Conservation (phyloP, 805 yeast genomes). For the Yamadazyma nakazawae region DNA sequence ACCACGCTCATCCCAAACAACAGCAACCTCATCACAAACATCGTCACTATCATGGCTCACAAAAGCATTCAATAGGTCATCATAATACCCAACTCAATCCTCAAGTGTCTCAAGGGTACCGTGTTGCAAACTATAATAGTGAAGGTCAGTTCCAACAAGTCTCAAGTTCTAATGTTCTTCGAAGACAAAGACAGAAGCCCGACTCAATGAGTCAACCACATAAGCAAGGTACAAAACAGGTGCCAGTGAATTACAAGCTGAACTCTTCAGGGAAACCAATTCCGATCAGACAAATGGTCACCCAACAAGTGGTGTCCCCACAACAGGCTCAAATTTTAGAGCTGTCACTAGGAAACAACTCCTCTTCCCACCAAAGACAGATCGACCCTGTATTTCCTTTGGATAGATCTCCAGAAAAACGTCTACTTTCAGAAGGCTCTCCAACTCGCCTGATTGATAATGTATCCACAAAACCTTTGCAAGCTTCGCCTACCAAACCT, state of each 20-base stretch:
- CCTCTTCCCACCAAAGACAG: not conserved
- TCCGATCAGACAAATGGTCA: not conserved
- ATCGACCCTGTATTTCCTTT: not conserved
- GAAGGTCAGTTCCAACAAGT: not conserved
- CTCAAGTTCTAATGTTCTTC: not conserved
- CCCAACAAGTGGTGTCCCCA: conserved; percentile 2
- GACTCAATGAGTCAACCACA: not conserved
- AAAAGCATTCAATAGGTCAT: not conserved
- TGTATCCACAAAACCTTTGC: not conserved
- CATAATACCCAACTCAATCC: not conserved
- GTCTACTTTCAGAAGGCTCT: not conserved
- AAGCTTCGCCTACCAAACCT: not conserved
- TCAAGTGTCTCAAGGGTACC: not conserved
- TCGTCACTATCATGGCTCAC: not conserved
- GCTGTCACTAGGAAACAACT: not conserved
- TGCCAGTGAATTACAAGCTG: not conserved
- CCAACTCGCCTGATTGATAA: not conserved
- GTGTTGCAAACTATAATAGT: not conserved
- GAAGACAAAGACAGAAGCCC: not conserved
- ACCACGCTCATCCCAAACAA: not conserved
- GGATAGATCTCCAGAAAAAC: not conserved
- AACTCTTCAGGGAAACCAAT: not conserved
- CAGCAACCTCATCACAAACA: not conserved
- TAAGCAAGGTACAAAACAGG: not conserved
- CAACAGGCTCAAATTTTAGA: conserved; percentile 1